Evolutionary conservation across 2,329 filamentous ascomycete genomes (phyloP).

Genomic region (Beauveria australis): DNA sequence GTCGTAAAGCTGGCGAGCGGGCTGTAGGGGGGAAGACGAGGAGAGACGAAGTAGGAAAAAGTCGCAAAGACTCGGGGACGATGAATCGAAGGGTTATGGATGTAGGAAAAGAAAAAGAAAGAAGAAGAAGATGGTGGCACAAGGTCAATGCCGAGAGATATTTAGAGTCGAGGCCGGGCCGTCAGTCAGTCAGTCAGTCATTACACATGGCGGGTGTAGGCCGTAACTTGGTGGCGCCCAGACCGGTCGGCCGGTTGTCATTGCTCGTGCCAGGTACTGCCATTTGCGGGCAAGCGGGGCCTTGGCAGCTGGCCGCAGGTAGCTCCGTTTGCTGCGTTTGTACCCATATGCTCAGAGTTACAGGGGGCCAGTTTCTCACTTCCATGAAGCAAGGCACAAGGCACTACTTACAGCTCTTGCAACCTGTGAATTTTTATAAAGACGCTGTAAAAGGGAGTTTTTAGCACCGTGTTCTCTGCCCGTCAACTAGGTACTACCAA

Average conservation of each 20-base stretch:
- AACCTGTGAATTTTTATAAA: too few species aligned
- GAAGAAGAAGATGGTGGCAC: conserved; percentile 6
- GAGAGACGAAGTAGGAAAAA: not conserved
- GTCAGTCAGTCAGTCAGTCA: conserved; percentile 11
- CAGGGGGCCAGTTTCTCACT: not conserved
- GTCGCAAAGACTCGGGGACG: conserved; percentile 6
- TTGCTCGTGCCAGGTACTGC: conserved; percentile 9
- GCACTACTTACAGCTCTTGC: not conserved
- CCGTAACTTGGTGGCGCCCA: not conserved
- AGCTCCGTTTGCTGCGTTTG: not conserved
- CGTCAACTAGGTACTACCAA: not conserved
- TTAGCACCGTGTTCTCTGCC: not conserved
- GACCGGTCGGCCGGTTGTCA: conserved; percentile 6
- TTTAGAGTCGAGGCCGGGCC: conserved; percentile 15
- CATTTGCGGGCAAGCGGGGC: not conserved
- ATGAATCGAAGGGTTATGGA: conserved; percentile 8
- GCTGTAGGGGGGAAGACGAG: not conserved
- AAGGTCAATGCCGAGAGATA: conserved; percentile 13
- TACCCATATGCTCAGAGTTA: not conserved
- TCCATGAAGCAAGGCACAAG: too few species aligned
- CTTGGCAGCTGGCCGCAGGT: not conserved
- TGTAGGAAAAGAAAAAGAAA: conserved; percentile 13
- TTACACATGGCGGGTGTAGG: not conserved
- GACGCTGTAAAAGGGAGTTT: too few species aligned
- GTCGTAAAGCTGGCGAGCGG: not conserved